Evolutionary conservation across 1,139 yeast genomes (phyloP).

Genomic region (Zygoascus meyerae): DNA sequence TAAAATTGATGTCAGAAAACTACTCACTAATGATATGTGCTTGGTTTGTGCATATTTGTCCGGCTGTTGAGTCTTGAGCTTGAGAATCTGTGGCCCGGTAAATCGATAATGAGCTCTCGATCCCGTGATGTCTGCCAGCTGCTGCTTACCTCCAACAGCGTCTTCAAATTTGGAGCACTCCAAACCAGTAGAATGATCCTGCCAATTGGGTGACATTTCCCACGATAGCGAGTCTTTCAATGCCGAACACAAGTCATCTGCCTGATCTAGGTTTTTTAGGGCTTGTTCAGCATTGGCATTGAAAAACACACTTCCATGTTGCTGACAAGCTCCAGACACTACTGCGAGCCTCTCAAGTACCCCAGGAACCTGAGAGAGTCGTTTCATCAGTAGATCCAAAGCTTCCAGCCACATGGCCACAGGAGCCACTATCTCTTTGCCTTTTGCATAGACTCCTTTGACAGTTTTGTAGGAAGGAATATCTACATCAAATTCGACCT

Average conservation of each 20-base stretch:
- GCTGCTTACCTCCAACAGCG: slow-evolving; percentile 56
- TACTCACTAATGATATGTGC: slow-evolving; percentile 69
- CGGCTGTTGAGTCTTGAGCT: slow-evolving; percentile 53
- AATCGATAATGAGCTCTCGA: slow-evolving; percentile 86
- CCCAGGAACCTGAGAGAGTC: slow-evolving; percentile 42
- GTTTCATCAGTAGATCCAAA: slow-evolving; percentile 54
- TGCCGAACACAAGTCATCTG: slow-evolving; percentile 18
- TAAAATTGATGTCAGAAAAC: slow-evolving; percentile 67
- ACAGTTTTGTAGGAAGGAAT: slow-evolving; percentile 52
- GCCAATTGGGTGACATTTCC: slow-evolving; percentile 84
- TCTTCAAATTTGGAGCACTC: slow-evolving; percentile 62
- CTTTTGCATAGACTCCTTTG: slow-evolving; percentile 62
- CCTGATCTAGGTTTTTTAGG: slow-evolving; percentile 29
- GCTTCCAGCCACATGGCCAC: slow-evolving; percentile 89
- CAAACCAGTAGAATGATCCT: slow-evolving; percentile 77
- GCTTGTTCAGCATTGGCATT: slow-evolving; percentile 42
- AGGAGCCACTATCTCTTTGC: slow-evolving; percentile 50
- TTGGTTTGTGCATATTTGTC: slow-evolving; percentile 51
- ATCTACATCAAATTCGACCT: slow-evolving; percentile 68
- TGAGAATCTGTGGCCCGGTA: slow-evolving; percentile 85
- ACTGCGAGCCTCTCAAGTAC: slow-evolving; percentile 60
- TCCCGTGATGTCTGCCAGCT: slow-evolving; percentile 67
- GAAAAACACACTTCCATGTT: slow-evolving; percentile 89
- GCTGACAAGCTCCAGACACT: slow-evolving; percentile 85
- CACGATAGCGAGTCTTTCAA: slow-evolving; percentile 48